Conservation (phyloP, 495 filamentous ascomycete species). For the Cercophora samala region DNA sequence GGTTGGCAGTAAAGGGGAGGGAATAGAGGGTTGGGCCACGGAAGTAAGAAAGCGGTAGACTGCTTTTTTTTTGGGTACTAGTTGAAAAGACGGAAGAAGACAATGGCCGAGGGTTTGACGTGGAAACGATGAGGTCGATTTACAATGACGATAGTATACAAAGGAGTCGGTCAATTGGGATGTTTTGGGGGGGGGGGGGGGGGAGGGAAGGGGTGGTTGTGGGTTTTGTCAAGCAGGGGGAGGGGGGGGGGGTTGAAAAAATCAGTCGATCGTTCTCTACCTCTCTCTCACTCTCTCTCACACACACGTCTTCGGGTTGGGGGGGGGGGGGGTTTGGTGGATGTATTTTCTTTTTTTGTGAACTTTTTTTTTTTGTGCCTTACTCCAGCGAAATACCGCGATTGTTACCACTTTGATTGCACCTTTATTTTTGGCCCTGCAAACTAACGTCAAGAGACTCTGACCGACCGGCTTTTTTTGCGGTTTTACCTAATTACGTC, state of each 20-base stretch:
- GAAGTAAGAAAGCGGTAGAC: conserved; percentile 81
- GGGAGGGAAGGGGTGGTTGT: background rate
- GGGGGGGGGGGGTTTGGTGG: background rate
- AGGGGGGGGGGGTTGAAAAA: background rate
- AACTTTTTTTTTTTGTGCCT: too few relatives aligned
- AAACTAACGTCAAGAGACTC: too few relatives aligned
- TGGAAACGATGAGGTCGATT: background rate
- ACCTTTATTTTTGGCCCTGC: too few relatives aligned
- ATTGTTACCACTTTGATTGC: too few relatives aligned
- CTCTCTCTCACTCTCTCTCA: too few relatives aligned
- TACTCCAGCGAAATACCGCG: too few relatives aligned
- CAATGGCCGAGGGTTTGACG: background rate
- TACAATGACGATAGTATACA: background rate
- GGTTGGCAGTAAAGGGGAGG: conserved; percentile 82
- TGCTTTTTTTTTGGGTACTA: background rate
- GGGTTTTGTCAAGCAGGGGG: background rate
- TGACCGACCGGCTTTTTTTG: too few relatives aligned
- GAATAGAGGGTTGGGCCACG: conserved; percentile 91
- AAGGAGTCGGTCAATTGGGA: background rate
- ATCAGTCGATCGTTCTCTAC: background rate
- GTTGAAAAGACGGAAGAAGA: background rate
- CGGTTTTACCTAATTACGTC: too few relatives aligned
- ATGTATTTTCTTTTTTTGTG: background rate
- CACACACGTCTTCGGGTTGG: too few relatives aligned
- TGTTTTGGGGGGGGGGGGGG: too few relatives aligned